phyloP scores from a whole-genome alignment of 208 protist genomes.

The Trypanosoma vivax region DNA sequence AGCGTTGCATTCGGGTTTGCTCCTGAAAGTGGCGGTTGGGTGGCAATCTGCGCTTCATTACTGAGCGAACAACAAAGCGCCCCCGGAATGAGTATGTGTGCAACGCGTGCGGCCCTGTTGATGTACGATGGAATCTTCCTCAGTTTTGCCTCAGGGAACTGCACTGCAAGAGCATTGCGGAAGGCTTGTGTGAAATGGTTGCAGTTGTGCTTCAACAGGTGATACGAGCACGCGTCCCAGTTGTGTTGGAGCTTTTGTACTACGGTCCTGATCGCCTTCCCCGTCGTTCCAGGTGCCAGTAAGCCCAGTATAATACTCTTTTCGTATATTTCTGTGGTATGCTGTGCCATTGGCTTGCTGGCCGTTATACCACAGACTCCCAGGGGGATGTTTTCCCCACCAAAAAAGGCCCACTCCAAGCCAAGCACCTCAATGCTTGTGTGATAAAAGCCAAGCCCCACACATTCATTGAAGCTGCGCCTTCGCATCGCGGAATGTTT shows the following conservation, averaged over 20 bases:
- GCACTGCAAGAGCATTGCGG: constrained; percentile 9
- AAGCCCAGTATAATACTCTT: constrained; percentile 56
- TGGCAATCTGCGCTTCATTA: not conserved
- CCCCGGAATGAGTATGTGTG: constrained; percentile 10
- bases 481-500: not conserved
- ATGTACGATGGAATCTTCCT: constrained; percentile 23
- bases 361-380: constrained; percentile 22
- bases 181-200: constrained; percentile 52
- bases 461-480: not conserved
- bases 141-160: constrained; percentile 8
- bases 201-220: constrained; percentile 70
- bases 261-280: constrained; percentile 20
- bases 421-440: constrained; percentile 65
- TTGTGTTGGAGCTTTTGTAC: constrained; percentile 20
- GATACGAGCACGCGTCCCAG: constrained; percentile 50
- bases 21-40: not conserved
- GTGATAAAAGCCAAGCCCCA: constrained; percentile 66
- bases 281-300: constrained; percentile 20
- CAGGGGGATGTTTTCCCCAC: constrained; percentile 19
- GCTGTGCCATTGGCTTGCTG: constrained; percentile 19
- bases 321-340: constrained; percentile 31
- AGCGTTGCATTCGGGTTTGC: not conserved
- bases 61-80: not conserved
- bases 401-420: constrained; percentile 49
- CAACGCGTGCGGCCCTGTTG: constrained; percentile 28